phyloP scores from a whole-genome alignment of 177 flowering plant species.

The Telopea speciosissima region DNA sequence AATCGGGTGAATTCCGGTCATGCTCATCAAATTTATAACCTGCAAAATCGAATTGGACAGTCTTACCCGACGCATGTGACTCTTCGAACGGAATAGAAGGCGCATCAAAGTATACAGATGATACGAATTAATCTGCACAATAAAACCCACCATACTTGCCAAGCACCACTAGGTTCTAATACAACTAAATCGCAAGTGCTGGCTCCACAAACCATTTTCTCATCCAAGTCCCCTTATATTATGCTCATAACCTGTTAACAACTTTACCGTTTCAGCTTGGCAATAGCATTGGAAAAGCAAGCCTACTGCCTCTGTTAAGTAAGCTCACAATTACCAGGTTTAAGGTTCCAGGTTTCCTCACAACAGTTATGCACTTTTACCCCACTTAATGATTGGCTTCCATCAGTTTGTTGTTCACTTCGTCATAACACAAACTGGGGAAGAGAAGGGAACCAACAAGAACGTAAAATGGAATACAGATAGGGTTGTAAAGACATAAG shows the following conservation, averaged over 20 bases:
- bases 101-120: constrained; percentile 13
- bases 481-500: no score
- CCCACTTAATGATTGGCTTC: background rate
- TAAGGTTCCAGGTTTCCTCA: background rate
- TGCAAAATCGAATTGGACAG: constrained; percentile 61
- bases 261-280: background rate
- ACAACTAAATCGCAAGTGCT: background rate
- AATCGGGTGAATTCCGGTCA: constrained; percentile 54
- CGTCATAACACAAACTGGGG: background rate
- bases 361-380: background rate
- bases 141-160: background rate
- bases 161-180: background rate
- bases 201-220: background rate
- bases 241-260: background rate
- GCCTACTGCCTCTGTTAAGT: background rate
- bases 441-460: background rate
- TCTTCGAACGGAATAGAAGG: constrained; percentile 17
- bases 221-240: background rate
- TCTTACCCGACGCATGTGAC: constrained; percentile 36
- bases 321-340: background rate
- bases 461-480: background rate
- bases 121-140: background rate
- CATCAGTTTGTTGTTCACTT: background rate
- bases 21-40: constrained; percentile 81
- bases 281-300: background rate